These are phyloP conservation scores for Astrothelium macrocarpum DNA, from an alignment of 495 filamentous ascomycete genomes.

Conservation along the genomic window DNA sequence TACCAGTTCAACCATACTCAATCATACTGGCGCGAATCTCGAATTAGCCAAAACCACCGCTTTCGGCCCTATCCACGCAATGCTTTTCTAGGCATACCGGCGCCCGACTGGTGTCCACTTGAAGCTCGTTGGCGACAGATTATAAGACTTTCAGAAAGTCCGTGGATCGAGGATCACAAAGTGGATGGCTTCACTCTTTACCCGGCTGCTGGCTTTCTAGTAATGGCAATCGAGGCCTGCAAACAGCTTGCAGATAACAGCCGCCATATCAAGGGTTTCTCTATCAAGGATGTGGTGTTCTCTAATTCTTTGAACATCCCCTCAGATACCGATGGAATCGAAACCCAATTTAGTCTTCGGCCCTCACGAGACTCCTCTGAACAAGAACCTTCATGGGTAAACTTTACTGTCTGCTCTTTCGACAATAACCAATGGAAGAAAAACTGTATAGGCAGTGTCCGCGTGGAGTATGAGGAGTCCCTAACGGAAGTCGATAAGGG, in stretches of 20 bases:
- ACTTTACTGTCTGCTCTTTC: background rate
- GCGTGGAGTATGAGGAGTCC: background rate
- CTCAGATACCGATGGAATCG: background rate
- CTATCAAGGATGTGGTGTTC: background rate
- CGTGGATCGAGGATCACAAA: constrained; percentile 46
- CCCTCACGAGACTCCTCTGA: no score
- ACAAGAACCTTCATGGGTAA: background rate
- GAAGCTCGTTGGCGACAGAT: constrained; percentile 47
- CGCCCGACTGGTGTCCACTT: constrained; percentile 38
- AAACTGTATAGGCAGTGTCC: background rate
- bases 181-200: background rate
- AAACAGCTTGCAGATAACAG: background rate
- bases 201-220: background rate
- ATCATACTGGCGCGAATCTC: constrained; percentile 6
- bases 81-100: constrained; percentile 46
- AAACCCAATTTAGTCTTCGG: background rate
- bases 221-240: background rate
- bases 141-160: constrained; percentile 40
- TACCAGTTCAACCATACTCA: constrained; percentile 2
- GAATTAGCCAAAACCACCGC: constrained; percentile 43
- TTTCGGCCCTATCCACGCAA: constrained; percentile 36
- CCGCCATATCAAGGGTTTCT: background rate
- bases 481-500: background rate
- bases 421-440: background rate
- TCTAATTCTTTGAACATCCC: background rate